A percentile compares a stretch with the other conserved stretches of the same genome.
Conservation (phyloP, 140 eudicot genomes). For the Bidens hawaiensis region DNA sequence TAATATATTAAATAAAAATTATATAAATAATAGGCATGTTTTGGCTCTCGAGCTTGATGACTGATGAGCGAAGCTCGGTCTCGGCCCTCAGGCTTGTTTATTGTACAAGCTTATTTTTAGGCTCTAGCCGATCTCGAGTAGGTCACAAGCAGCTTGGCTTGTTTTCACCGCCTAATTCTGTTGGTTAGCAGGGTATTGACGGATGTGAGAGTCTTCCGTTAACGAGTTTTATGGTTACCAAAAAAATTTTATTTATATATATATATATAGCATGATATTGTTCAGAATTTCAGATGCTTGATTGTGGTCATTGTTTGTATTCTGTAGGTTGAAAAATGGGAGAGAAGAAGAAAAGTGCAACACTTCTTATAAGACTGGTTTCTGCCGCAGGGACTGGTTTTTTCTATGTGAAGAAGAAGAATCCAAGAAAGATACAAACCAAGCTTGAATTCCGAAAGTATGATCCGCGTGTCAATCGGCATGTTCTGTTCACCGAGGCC, state of each 20-base stretch:
- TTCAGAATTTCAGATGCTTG: neutral
- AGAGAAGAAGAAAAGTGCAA: conserved; percentile 79
- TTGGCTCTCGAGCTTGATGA: neutral
- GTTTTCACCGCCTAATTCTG: too few relatives aligned
- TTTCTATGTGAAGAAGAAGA: conserved; percentile 85
- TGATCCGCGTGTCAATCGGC: conserved; percentile 88
- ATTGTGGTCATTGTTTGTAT: neutral
- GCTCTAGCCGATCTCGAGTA: neutral
- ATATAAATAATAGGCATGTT: too few relatives aligned
- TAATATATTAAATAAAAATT: too few relatives aligned
- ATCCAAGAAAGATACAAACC: conserved; percentile 61
- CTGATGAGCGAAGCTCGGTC: neutral
- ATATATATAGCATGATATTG: too few relatives aligned
- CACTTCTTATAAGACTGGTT: conserved; percentile 62
- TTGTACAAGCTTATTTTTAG: neutral
- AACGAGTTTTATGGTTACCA: too few relatives aligned
- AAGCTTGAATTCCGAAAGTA: conserved; percentile 85
- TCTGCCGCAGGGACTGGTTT: conserved; percentile 93
- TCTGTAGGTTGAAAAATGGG: conserved; percentile 50
- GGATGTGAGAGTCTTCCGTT: too few relatives aligned
- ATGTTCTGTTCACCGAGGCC: conserved; percentile 77
- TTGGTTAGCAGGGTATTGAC: too few relatives aligned
- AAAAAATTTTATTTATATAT: too few relatives aligned
- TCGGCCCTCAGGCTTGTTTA: neutral
- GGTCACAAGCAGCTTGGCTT: neutral